phyloP scores from a whole-genome alignment of 2,329 filamentous ascomycete genomes.

The Arthrobotrys entomopaga region DNA sequence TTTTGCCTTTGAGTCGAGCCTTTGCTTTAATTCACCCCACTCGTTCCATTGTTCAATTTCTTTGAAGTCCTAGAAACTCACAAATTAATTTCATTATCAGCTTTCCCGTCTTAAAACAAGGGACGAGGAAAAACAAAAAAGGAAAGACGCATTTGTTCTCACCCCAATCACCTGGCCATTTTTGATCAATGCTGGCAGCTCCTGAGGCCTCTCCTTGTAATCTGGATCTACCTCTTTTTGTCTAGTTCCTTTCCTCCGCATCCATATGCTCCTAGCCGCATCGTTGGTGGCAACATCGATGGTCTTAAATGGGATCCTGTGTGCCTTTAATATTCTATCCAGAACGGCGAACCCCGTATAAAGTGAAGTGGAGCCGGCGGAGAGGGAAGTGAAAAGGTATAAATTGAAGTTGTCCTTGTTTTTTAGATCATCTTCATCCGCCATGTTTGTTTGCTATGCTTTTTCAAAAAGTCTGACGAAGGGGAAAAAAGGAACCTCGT shows the following conservation, averaged over 20 bases:
- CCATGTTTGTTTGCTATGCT: constrained; percentile 15
- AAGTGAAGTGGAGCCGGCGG: constrained; percentile 93
- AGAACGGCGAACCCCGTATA: constrained; percentile 94
- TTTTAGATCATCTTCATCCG: constrained; percentile 65
- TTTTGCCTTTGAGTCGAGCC: constrained; percentile 74
- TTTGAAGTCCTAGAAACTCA: constrained; percentile 76
- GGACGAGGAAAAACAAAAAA: not conserved
- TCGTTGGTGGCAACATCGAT: constrained; percentile 91
- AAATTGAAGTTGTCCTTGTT: constrained; percentile 72
- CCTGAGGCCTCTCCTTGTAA: constrained; percentile 68
- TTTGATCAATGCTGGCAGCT: constrained; percentile 88
- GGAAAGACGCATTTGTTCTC: constrained; percentile 63
- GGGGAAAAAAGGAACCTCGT: not conserved
- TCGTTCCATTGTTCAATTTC: constrained; percentile 99
- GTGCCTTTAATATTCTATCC: constrained; percentile 94
- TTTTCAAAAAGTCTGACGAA: not conserved
- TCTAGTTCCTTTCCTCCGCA: constrained; percentile 77
- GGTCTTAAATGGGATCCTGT: constrained; percentile 91
- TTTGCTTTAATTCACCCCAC: constrained; percentile 90
- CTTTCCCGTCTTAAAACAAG: not conserved
- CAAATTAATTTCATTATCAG: constrained; percentile 23
- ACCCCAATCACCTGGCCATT: constrained; percentile 86
- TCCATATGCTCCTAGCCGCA: constrained; percentile 87
- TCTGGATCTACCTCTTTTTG: too few relatives aligned
- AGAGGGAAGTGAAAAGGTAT: constrained; percentile 96